Evolutionary conservation across 371 early-diverging fungal species (phyloP).

Genomic region (Nosema muscidifuracis): DNA sequence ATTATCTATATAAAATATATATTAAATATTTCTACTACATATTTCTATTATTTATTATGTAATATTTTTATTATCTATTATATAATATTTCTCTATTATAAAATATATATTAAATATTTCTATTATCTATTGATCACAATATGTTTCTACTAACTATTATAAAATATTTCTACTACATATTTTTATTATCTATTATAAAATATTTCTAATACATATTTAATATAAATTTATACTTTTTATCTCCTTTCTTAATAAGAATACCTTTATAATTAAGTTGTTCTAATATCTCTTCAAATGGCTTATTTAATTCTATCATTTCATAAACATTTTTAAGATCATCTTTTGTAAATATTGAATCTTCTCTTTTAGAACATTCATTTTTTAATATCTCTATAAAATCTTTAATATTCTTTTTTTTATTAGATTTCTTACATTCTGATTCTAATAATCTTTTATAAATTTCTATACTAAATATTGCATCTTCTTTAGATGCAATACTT

Average conservation of each 20-base stretch:
- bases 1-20: no score
- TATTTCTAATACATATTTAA: no score
- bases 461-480: conserved; percentile 55
- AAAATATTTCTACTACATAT: no score
- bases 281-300: conserved; percentile 27
- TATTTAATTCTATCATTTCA: conserved; percentile 4
- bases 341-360: not conserved
- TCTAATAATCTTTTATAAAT: conserved; percentile 44
- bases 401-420: conserved; percentile 19
- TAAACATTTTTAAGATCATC: conserved; percentile 32
- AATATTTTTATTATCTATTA: no score
- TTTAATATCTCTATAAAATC: conserved; percentile 30
- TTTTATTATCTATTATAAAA: no score
- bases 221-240: conserved; percentile 43
- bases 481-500: conserved; percentile 43
- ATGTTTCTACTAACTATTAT: no score
- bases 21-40: no score
- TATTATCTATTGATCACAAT: no score
- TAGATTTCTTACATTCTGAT: conserved; percentile 6
- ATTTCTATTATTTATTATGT: no score
- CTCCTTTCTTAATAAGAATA: conserved; percentile 45
- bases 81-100: no score
- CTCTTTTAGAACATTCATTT: conserved; percentile 3
- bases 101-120: no score
- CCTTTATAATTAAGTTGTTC: conserved; percentile 53